Evolutionary conservation across 2,329 filamentous ascomycete genomes (phyloP), one percentile per base, ranked within the genome.

Genomic region (Alternaria infectoria): DNA sequence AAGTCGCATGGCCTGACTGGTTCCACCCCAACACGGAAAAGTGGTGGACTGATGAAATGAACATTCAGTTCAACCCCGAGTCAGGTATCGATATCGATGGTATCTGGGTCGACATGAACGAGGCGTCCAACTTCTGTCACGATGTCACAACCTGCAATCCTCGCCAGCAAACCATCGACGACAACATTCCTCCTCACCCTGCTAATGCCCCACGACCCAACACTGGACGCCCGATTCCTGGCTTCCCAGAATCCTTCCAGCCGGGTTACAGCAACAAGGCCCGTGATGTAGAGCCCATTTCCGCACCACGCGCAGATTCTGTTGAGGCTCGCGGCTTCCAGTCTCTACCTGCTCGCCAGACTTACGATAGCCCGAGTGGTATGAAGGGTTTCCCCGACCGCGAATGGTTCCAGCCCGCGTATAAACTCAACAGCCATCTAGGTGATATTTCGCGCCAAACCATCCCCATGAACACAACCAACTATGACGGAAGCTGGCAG

Each of bases 1-100:
- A 88, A 13, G 87, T 89, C 0, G 90, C 86, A 11, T 93, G 89
- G 79, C 90, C 90, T 0, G 92, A 95, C 76, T 95, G 91, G 91
- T 93, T 93, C 74, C 82, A 88, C 17, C 84, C 86, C 8, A 87
- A 88, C 55, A 87, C 88, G 2, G 85, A 88, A 51, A 72, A 80
- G 1, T 96, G 89, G 78, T 95, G 92, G 92, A 88, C 88, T 67
- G 83, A 84, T 5, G 86, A 94, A 74, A 90, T 95, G 69, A 77
- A 74, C 0, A 77, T 74, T 1, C 92, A 92, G 81, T 93, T 94
- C 80, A 78, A 85, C 63, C 79, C 86, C 0, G 82, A 88, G 0
- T 84, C 80, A 2, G 92, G 91, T 28, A 84, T 95, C 15, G 87
- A 94, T 67, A 90, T 95, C 52, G 92, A 95, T 65, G 92, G 87